phyloP scores from a whole-genome alignment of 1,284 basidiomycete species.

The Ganoderma resinaceum region DNA sequence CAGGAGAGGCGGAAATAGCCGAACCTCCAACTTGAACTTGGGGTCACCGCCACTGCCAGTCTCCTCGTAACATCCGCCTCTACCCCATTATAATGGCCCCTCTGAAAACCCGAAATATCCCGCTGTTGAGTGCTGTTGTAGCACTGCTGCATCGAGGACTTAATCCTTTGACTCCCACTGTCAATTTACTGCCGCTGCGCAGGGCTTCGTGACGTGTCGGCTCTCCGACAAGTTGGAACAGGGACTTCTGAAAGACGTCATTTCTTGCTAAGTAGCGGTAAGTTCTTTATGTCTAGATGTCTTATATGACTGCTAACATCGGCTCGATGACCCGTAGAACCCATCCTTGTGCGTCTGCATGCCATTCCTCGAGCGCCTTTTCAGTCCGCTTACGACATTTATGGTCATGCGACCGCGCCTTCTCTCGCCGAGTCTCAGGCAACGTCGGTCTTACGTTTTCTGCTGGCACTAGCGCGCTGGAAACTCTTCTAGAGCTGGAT shows the following conservation, averaged over 20 bases:
- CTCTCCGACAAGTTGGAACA: not conserved
- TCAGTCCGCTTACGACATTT: conserved; percentile 1
- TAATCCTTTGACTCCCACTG: not conserved
- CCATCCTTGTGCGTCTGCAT: not conserved
- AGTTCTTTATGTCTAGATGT: too few relatives aligned
- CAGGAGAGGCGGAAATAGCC: not conserved
- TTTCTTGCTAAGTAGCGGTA: too few relatives aligned
- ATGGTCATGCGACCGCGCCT: conserved; percentile 1
- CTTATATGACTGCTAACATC: not conserved
- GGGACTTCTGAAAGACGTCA: not conserved
- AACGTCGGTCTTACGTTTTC: not conserved
- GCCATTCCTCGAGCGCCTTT: not conserved
- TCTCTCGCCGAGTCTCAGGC: not conserved
- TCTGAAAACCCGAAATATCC: too few relatives aligned
- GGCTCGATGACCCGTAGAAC: not conserved
- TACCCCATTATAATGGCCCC: not conserved
- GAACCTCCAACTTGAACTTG: not conserved
- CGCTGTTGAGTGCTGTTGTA: not conserved
- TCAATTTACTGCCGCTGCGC: not conserved
- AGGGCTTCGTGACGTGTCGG: not conserved
- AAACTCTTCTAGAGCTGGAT: not conserved
- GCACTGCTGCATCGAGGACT: not conserved
- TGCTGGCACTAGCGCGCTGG: not conserved
- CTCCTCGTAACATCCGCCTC: not conserved
- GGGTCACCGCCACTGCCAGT: conserved; percentile 1